Conservation (phyloP, 805 yeast species). For the Schizosaccharomyces lindneri region DNA sequence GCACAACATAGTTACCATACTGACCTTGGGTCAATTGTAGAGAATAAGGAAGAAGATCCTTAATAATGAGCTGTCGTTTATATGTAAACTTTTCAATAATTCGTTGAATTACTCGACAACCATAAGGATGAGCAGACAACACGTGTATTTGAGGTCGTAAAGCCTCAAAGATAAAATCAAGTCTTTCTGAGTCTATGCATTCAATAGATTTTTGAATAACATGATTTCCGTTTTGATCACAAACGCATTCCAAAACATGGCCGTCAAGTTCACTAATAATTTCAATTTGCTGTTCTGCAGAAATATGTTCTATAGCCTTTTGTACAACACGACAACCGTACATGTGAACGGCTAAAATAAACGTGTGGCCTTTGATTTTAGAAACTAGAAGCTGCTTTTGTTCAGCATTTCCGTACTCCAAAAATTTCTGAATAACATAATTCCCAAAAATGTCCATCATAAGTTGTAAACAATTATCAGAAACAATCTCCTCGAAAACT, state of each 20-base stretch:
- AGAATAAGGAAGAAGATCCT: slow-evolving; percentile 46
- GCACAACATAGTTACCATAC: slow-evolving; percentile 93
- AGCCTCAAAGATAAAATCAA: slow-evolving; percentile 49
- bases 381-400: slow-evolving; percentile 48
- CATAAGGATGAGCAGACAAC: slow-evolving; percentile 84
- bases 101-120: slow-evolving; percentile 90
- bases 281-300: slow-evolving; percentile 34
- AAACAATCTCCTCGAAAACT: slow-evolving; percentile 54
- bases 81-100: slow-evolving; percentile 52
- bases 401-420: slow-evolving; percentile 51
- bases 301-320: slow-evolving; percentile 58
- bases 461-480: slow-evolving; percentile 46
- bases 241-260: slow-evolving; percentile 41
- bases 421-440: slow-evolving; percentile 82
- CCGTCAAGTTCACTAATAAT: slow-evolving; percentile 47
- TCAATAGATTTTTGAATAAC: slow-evolving; percentile 91
- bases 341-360: slow-evolving; percentile 68
- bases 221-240: slow-evolving; percentile 94
- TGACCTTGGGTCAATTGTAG: slow-evolving; percentile 75
- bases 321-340: slow-evolving; percentile 96
- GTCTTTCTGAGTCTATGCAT: slow-evolving; percentile 41
- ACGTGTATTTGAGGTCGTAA: slow-evolving; percentile 43
- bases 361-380: slow-evolving; percentile 49
- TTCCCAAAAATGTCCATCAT: slow-evolving; percentile 96
- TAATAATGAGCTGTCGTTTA: slow-evolving; percentile 36